These are phyloP conservation scores for Gaultheria prostrata DNA, from an alignment of 148 eudicot species.

Conservation along the genomic window DNA sequence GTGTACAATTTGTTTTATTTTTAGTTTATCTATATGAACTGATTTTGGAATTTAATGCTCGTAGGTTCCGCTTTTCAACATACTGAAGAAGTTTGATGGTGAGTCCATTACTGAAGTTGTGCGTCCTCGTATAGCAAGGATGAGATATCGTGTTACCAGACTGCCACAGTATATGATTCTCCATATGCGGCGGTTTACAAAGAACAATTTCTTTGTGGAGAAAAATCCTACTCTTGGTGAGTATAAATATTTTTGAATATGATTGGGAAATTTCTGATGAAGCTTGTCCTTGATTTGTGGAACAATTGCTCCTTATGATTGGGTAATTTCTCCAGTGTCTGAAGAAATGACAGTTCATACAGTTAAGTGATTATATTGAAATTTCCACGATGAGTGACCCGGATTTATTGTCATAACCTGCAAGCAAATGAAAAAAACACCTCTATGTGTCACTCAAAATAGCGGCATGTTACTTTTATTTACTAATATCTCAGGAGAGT, in stretches of 20 bases:
- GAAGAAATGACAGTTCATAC: not conserved
- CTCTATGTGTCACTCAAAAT: not conserved
- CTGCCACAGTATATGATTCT: constrained; percentile 89
- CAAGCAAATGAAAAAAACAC: not conserved
- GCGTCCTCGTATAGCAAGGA: constrained; percentile 85
- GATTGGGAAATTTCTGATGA: not conserved
- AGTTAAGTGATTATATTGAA: not conserved
- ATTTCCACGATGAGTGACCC: not conserved
- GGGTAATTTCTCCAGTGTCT: not conserved
- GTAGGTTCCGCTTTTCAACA: constrained; percentile 92
- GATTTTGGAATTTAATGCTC: not conserved
- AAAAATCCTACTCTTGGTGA: constrained; percentile 97
- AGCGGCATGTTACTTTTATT: not conserved
- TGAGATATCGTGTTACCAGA: constrained; percentile 90
- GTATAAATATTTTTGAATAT: constrained; percentile 9
- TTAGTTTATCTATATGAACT: not conserved
- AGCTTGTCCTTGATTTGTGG: not conserved
- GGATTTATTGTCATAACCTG: not conserved
- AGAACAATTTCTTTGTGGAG: constrained; percentile 93
- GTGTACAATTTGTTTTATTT: not conserved
- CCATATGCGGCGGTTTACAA: constrained; percentile 96
- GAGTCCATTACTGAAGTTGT: constrained; percentile 93
- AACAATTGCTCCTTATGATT: too few species aligned
- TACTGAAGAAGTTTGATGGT: constrained; percentile 94
- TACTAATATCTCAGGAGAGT: not conserved